Base-by-base conservation (phyloP, 257 asterid species). In the Salvia splendens region DNA sequence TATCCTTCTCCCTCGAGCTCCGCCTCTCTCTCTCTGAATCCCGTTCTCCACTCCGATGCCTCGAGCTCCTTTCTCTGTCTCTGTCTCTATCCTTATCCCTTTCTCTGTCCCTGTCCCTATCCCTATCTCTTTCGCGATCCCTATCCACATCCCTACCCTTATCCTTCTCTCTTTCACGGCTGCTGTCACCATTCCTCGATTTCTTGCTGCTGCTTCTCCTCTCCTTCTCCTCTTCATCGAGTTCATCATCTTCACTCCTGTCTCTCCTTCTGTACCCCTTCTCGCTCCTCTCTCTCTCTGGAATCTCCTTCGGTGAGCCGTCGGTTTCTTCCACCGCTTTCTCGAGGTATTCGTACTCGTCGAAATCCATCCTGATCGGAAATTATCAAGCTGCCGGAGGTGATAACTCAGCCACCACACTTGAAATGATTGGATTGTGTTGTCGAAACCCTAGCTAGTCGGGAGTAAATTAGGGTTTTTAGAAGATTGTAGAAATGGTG, bases 261-360 rank as follows among this genome's bases (percentile, higher is more conserved):
- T 82, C 96, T 59, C 86, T 80, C 52, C 97, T 85, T 24, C 92
- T 80, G 72, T 85, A 76, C 35, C 90, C 91, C 78, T 83, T 89
- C 47, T 84, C 95, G 71, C 75, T 73, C 80, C 73, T 84, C 65
- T 87, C 96, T 51, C 85, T 64, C 59, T 74, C 89, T 72, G 75
- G 78, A 28, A 79, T 65, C 15, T 77, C 88, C 79, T 81, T 90
- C 67, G 88, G 69, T 12, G 86, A 59, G 66, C 78, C 90, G 80
- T 88, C 86, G n/a, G 87, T 83, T 74, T 84, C 97, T 63, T 94
- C 99, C 38, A 94, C 97, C 12, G 96, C 77, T 49, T 87, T 94
- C 80, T 94, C 99, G 32, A 94, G 83, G 81, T 94, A 94, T 42
- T 91, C 99, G 80, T 90, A 90, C 93, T 94, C 99, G 83, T 94